Percentiles rank a stretch among this genome's conserved stretches.
phyloP scores from a whole-genome alignment of 495 filamentous ascomycete species.

The Corynascus novoguineensis region DNA sequence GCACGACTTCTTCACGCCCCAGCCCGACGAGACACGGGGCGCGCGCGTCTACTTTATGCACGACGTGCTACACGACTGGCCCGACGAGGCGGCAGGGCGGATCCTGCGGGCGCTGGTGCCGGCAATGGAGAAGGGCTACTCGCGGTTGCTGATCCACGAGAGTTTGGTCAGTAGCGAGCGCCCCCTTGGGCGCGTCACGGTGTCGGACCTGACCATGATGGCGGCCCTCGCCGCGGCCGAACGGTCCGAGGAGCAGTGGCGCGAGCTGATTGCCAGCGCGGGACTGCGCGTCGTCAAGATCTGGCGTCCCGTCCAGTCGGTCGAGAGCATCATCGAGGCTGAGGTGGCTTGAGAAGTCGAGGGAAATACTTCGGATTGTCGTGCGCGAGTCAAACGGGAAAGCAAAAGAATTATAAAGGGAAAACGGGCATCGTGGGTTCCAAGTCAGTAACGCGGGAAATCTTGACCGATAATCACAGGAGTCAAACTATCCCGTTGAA shows the following conservation, averaged over 20 bases:
- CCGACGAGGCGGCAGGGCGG: conserved; percentile 34
- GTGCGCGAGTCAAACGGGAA: too few species aligned
- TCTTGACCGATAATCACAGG: too few species aligned
- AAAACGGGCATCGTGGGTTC: too few species aligned
- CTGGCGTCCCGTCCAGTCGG: conserved; percentile 31
- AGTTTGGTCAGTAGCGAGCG: conserved; percentile 43
- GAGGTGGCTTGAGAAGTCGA: conserved; percentile 16
- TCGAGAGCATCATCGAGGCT: conserved; percentile 43
- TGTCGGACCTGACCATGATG: conserved; percentile 36
- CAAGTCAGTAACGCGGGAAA: too few species aligned
- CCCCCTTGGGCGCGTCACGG: conserved; percentile 40
- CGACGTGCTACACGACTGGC: conserved; percentile 47
- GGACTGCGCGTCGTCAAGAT: conserved; percentile 43
- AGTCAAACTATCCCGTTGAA: too few species aligned
- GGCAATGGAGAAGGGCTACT: conserved; percentile 47
- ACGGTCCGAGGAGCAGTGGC: conserved; percentile 32
- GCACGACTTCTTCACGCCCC: conserved; percentile 42
- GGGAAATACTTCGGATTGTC: too few species aligned
- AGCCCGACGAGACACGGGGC: conserved; percentile 34
- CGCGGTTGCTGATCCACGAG: conserved; percentile 49
- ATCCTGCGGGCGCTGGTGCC: conserved; percentile 36
- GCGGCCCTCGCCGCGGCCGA: conserved; percentile 27
- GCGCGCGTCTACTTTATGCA: conserved; percentile 43
- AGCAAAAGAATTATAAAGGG: too few species aligned
- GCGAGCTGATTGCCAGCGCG: conserved; percentile 24